Percentiles rank a stretch among this genome's conserved stretches.
phyloP scores from a whole-genome alignment of 129 eudicot species.

The Dittrichia graveolens region DNA sequence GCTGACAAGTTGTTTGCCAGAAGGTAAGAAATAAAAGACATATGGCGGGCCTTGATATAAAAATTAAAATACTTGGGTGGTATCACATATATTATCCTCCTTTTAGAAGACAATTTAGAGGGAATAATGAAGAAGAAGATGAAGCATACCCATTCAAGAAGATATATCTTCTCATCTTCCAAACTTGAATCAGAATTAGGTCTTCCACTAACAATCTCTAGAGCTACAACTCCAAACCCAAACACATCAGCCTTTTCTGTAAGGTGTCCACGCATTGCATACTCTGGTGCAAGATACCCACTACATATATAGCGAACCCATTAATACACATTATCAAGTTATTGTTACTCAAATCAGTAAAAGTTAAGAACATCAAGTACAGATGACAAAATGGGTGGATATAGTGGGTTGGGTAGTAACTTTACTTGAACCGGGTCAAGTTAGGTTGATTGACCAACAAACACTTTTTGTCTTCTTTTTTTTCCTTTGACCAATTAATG shows the following conservation, averaged over 20 bases:
- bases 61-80: too few relatives aligned
- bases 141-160: conserved; percentile 71
- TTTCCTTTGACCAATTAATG: too few relatives aligned
- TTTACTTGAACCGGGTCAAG: too few relatives aligned
- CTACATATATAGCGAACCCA: conserved; percentile 42
- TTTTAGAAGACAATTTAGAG: not conserved
- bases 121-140: not conserved
- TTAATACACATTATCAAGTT: not conserved
- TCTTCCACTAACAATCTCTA: conserved; percentile 81
- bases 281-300: conserved; percentile 94
- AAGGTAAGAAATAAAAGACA: too few relatives aligned
- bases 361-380: not conserved
- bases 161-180: conserved; percentile 59
- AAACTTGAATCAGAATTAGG: conserved; percentile 63
- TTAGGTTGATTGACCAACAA: not conserved
- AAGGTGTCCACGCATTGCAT: conserved; percentile 94
- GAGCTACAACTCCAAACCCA: conserved; percentile 88
- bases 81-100: too few relatives aligned
- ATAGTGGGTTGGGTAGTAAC: not conserved
- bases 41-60: too few relatives aligned
- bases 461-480: not conserved
- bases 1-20: too few relatives aligned
- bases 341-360: conserved; percentile 1
- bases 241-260: conserved; percentile 93
- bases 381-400: not conserved